Conservation (phyloP, 1,284 basidiomycete genomes). For the Vanrija sp. region DNA sequence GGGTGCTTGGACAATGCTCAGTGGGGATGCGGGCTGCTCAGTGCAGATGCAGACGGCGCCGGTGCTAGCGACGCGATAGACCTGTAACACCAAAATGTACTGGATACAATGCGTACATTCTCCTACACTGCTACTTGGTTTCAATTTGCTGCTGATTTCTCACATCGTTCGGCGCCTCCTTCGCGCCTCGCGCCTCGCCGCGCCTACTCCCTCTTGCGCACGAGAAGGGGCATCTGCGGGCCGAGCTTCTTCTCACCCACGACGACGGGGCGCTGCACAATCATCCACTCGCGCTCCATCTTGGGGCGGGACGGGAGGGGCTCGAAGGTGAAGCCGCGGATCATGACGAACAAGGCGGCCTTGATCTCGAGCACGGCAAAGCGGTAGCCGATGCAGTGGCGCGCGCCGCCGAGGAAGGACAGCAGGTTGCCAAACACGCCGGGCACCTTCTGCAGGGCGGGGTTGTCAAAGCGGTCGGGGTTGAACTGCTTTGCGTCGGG, state of each 20-base stretch:
- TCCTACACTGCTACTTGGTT: too few species aligned
- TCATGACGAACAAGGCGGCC: constrained; percentile 55
- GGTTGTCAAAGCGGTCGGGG: constrained; percentile 31
- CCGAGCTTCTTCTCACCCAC: constrained; percentile 43
- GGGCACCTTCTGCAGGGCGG: constrained; percentile 41
- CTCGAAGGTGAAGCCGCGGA: constrained; percentile 56
- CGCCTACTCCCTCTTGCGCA: constrained; percentile 10
- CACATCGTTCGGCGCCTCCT: too few species aligned
- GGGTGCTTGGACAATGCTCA: too few species aligned
- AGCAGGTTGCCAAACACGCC: constrained; percentile 57
- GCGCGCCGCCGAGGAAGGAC: constrained; percentile 60
- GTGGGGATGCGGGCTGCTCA: too few species aligned
- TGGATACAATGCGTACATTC: too few species aligned
- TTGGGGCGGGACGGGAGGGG: constrained; percentile 22
- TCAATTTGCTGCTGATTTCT: too few species aligned
- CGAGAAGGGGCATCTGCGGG: constrained; percentile 45
- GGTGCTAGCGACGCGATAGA: too few species aligned
- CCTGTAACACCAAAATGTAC: too few species aligned
- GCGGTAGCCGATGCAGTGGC: constrained; percentile 63
- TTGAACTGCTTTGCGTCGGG: constrained; percentile 62
- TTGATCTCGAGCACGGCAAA: constrained; percentile 64
- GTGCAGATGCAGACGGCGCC: too few species aligned
- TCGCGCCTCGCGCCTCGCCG: too few species aligned
- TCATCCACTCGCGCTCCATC: constrained; percentile 39
- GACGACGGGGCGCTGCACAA: constrained; percentile 46